Evolutionary conservation across 176 grass and related monocot species (phyloP).

Genomic region (Paspalum vaginatum): DNA sequence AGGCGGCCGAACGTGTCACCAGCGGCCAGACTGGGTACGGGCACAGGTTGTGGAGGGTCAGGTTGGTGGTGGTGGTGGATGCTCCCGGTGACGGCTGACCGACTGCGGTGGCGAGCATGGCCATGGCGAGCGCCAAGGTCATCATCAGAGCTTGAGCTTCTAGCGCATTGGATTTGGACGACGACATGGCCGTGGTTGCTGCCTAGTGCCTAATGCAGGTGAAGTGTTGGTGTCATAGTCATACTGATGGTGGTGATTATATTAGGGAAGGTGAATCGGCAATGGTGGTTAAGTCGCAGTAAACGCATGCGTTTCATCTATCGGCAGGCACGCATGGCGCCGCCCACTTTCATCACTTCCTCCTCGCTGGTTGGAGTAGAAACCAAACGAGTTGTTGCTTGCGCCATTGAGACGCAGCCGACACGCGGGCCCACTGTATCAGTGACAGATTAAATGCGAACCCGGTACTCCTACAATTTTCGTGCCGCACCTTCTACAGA

Average conservation of each 20-base stretch:
- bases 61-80: not conserved
- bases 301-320: not conserved
- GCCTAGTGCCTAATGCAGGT: not conserved
- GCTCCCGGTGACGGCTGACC: no score
- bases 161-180: not conserved
- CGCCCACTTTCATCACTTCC: not conserved
- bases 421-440: not conserved
- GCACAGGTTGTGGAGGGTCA: conserved; percentile 52
- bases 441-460: not conserved
- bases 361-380: not conserved
- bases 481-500: no score
- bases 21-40: conserved; percentile 33
- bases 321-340: conserved; percentile 38
- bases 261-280: not conserved
- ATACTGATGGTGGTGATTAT: no score
- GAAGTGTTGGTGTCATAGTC: not conserved
- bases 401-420: not conserved
- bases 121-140: not conserved
- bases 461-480: no score
- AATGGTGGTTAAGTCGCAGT: conserved; percentile 12
- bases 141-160: not conserved
- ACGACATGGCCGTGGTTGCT: not conserved
- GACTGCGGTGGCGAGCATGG: not conserved
- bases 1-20: not conserved
- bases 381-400: not conserved